Evolutionary conservation across 83 land plant genomes (phyloP).

Genomic region (Picea mariana): DNA sequence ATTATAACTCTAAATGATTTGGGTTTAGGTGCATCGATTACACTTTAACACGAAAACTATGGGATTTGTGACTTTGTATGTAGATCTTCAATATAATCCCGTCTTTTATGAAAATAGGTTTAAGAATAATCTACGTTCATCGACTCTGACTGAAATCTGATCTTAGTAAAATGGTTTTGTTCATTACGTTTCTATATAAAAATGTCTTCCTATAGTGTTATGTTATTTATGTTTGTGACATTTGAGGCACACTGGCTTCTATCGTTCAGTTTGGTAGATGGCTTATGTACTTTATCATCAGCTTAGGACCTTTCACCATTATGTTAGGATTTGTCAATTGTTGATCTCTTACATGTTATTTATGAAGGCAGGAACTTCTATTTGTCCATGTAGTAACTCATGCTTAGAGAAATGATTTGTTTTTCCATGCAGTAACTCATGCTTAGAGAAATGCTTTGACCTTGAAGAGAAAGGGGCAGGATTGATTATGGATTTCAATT

Average conservation of each 20-base stretch:
- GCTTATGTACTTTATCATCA: neutral
- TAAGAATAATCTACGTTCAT: neutral
- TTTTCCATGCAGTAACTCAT: neutral
- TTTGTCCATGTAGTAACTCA: neutral
- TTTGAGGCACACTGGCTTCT: neutral
- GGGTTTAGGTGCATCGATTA: neutral
- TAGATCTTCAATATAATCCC: neutral
- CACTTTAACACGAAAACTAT: neutral
- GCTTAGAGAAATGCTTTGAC: neutral
- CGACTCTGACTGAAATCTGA: neutral
- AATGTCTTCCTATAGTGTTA: neutral
- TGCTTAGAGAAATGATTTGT: neutral
- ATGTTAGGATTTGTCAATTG: neutral
- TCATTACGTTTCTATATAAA: neutral
- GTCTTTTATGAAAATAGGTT: neutral
- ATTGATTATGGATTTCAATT: neutral
- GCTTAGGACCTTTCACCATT: neutral
- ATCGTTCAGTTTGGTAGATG: neutral
- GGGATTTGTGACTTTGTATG: neutral
- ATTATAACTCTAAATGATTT: neutral
- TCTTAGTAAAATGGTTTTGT: neutral
- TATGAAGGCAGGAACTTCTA: neutral
- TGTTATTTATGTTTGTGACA: constrained; percentile 1
- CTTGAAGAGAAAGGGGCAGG: neutral
- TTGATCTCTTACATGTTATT: neutral